phyloP scores from a whole-genome alignment of 352 stramenopile species.

The Phytophthora chlamydospora region DNA sequence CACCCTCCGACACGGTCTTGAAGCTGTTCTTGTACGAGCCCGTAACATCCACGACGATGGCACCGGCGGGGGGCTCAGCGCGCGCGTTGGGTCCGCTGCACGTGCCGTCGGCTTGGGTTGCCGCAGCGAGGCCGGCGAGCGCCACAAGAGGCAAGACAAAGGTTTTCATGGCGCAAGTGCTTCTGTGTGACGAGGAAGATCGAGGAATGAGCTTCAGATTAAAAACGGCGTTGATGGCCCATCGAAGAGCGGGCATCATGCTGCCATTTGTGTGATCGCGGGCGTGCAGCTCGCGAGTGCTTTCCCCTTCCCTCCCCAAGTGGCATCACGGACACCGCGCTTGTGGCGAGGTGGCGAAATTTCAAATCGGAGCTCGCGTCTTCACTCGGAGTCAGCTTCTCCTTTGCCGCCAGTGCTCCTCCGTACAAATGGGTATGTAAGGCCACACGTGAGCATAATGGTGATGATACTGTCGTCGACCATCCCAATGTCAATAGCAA shows the following conservation, averaged over 20 bases:
- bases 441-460: too few species aligned
- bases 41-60: constrained; percentile 30
- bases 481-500: too few species aligned
- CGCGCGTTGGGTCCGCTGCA: constrained; percentile 27
- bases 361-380: too few species aligned
- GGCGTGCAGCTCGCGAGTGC: constrained; percentile 10
- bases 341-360: constrained; percentile 3
- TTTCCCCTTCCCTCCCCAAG: constrained; percentile 25
- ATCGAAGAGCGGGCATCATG: background rate
- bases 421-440: too few species aligned
- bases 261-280: constrained; percentile 17
- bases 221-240: constrained; percentile 1
- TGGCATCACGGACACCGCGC: constrained; percentile 21
- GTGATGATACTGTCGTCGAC: too few species aligned
- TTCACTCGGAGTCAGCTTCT: too few species aligned
- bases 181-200: constrained; percentile 15
- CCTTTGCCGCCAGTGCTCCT: too few species aligned
- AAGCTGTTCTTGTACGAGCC: constrained; percentile 32
- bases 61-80: constrained; percentile 14
- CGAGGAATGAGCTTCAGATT: constrained; percentile 20
- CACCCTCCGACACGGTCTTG: constrained; percentile 23
- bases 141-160: constrained; percentile 24
- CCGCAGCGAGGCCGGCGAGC: constrained; percentile 15
- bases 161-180: constrained; percentile 18
- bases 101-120: constrained; percentile 6